Base-by-base conservation (phyloP, 805 yeast species). In the Maudiozyma bulderi region DNA sequence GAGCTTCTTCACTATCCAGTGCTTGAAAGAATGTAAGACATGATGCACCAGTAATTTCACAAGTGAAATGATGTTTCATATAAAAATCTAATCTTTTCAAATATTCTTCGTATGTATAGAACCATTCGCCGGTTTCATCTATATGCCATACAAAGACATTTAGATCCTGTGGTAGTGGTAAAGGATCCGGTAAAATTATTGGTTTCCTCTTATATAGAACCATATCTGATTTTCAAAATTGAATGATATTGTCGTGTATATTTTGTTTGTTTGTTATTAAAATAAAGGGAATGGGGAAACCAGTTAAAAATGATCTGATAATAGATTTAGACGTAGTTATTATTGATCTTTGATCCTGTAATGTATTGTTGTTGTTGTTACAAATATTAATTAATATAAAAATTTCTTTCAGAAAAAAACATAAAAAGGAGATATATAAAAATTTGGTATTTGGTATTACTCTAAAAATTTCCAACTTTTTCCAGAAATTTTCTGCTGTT, bases 11-110 rank as follows among this genome's bases (percentile, higher is more conserved):
- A 51, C 85, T 81, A 47, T 80, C 79, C 43, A 79, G 73, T 0
- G 98, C 99, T 59, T 93, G 95, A 64, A 90, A 90, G 64, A 78
- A 93, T 0, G 96, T 87, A 50, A 91, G 74, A 58, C 95, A 84
- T 14, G 96, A 84, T 59, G 88, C 86, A 11, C 99, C 99, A 0
- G 97, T 87, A 45, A 91, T 84, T 67, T 93, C 99, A 70, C 98
- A 93, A 10, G 89, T 93, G 68, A 93, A 93, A 64, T 87, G 86
- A 56, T 80, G 81, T 46, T 77, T 73, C 51, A 75, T 75, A 64
- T 85, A 86, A 66, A 83, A 85, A 63, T 85, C 88, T 72, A 85
- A 68, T 48, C 91, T 69, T 26, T 68, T 68, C 45, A 93, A 69
- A 59, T 87, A 91, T 8, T 82, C 88, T 47, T 84, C 86, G 64